Percentiles rank a stretch among this genome's conserved stretches.
phyloP scores from a whole-genome alignment of 2,329 filamentous ascomycete genomes.

The Fusarium sp. region DNA sequence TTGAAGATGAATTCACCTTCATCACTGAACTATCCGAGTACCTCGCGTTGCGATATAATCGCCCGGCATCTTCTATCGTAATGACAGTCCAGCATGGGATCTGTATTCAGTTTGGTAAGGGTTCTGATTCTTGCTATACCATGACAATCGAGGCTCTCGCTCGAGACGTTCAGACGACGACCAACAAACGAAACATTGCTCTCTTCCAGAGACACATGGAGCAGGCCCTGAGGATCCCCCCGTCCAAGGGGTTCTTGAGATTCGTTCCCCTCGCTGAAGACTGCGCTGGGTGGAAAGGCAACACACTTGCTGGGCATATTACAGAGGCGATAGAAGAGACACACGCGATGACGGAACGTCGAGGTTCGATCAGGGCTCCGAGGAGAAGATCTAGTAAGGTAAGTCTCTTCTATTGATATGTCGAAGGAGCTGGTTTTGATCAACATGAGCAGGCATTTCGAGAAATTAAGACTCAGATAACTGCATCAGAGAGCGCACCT shows the following conservation, averaged over 20 bases:
- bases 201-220: constrained; percentile 80
- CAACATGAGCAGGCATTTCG: constrained; percentile 6
- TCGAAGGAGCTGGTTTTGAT: neutral
- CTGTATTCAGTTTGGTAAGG: constrained; percentile 78
- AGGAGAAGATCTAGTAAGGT: constrained; percentile 32
- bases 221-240: constrained; percentile 72
- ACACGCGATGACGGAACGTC: neutral
- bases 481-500: neutral
- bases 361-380: constrained; percentile 8
- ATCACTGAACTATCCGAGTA: constrained; percentile 78
- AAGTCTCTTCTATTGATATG: neutral
- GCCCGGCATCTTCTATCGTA: constrained; percentile 76
- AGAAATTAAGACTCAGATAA: neutral
- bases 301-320: constrained; percentile 74
- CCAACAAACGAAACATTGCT: constrained; percentile 83
- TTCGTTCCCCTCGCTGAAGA: constrained; percentile 77
- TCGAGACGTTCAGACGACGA: constrained; percentile 73
- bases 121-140: constrained; percentile 81
- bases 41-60: constrained; percentile 78
- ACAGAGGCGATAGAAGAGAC: constrained; percentile 16
- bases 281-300: constrained; percentile 75
- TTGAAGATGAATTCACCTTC: constrained; percentile 78
- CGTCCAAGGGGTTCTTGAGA: constrained; percentile 75
- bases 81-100: constrained; percentile 79
- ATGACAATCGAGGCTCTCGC: constrained; percentile 78